Conservation (phyloP, 2,329 filamentous ascomycete species). For the Calonectria crousiana region DNA sequence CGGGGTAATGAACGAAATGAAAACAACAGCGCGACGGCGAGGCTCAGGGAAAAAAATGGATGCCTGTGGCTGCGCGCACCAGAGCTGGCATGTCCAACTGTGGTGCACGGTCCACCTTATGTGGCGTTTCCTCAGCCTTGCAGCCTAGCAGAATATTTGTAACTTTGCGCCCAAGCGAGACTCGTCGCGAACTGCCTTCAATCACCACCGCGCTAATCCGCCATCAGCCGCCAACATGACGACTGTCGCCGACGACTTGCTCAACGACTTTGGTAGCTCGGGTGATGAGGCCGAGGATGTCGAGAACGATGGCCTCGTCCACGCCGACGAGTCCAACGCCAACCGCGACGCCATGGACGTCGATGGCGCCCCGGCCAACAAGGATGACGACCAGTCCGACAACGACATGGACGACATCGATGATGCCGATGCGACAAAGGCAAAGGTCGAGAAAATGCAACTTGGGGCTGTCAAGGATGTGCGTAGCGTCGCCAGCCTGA, state of each 20-base stretch:
- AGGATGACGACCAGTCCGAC: conserved; percentile 64
- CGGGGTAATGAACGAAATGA: conserved; percentile 27
- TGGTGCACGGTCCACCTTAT: conserved; percentile 25
- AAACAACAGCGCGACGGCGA: conserved; percentile 35
- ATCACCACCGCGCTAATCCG: conserved; percentile 6
- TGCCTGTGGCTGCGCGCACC: conserved; percentile 30
- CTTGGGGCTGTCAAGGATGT: conserved; percentile 81
- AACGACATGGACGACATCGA: conserved; percentile 63
- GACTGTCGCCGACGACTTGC: conserved; percentile 90
- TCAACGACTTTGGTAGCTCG: conserved; percentile 77
- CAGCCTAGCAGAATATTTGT: conserved; percentile 41
- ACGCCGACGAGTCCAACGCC: conserved; percentile 54
- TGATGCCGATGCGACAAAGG: conserved; percentile 78
- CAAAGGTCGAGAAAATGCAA: conserved; percentile 86
- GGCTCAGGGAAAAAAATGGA: conserved; percentile 42
- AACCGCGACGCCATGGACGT: conserved; percentile 67
- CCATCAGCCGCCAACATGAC: conserved; percentile 71
- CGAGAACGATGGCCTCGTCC: conserved; percentile 62
- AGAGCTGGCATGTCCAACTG: conserved; percentile 19
- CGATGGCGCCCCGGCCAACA: conserved; percentile 51
- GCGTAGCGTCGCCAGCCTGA: conserved; percentile 81
- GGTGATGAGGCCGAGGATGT: conserved; percentile 80
- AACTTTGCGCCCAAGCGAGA: conserved; percentile 24
- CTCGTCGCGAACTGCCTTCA: conserved; percentile 29
- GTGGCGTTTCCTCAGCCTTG: conserved; percentile 45